Evolutionary conservation across 1,284 basidiomycete genomes (phyloP).

Genomic region (Heterobasidion occidentale): DNA sequence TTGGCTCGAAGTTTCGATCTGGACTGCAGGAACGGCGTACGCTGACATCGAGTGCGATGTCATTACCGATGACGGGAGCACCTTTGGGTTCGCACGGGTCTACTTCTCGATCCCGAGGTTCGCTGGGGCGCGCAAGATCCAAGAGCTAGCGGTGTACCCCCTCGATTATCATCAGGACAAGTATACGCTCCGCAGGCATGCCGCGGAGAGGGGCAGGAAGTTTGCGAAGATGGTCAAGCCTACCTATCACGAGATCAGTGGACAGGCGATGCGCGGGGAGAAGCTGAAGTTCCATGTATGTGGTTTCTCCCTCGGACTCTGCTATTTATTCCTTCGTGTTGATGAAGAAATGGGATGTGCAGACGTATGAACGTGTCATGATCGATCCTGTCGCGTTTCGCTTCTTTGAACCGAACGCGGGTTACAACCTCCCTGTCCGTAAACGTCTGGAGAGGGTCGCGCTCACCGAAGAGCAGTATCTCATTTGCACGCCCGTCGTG

Average conservation of each 20-base stretch:
- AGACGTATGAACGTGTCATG: conserved; percentile 23
- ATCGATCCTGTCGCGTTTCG: conserved; percentile 19
- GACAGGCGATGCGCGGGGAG: conserved; percentile 10
- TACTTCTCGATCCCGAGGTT: conserved; percentile 14
- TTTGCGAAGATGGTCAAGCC: conserved; percentile 11
- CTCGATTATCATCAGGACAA: background rate
- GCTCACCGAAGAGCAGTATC: conserved; percentile 19
- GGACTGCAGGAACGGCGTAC: conserved; percentile 9
- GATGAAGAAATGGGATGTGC: background rate
- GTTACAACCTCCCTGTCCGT: conserved; percentile 13
- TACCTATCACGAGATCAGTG: conserved; percentile 15
- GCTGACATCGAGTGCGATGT: conserved; percentile 15
- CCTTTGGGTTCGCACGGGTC: conserved; percentile 17
- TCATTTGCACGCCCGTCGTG: conserved; percentile 21
- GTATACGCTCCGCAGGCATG: conserved; percentile 2
- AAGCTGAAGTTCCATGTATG: conserved; percentile 9
- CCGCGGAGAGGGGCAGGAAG: conserved; percentile 12
- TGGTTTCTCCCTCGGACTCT: background rate
- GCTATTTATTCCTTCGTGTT: background rate
- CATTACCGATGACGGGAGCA: conserved; percentile 17
- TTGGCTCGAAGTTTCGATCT: background rate
- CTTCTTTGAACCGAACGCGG: conserved; percentile 13
- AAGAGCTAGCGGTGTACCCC: conserved; percentile 17
- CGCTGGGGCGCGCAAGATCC: conserved; percentile 14
- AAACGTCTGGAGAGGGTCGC: conserved; percentile 9